Conservation (phyloP, 1,139 yeast genomes). For the Candida sp. region DNA sequence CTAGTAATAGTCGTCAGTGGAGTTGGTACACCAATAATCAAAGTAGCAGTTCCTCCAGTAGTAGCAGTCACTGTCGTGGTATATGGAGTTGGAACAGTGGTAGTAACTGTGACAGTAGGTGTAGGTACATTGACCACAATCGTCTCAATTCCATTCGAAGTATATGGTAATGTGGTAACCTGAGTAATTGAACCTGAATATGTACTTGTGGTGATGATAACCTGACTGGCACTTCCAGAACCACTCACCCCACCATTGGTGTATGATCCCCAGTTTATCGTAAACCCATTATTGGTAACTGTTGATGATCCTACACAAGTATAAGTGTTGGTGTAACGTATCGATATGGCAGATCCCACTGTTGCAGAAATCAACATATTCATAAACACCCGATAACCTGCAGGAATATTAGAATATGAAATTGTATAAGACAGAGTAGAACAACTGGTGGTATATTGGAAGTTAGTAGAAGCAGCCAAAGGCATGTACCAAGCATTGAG, state of each 20-base stretch:
- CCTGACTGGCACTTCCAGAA: neutral
- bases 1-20: constrained; percentile 7
- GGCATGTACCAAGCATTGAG: constrained; percentile 18
- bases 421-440: constrained; percentile 9
- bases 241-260: neutral
- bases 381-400: constrained; percentile 27
- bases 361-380: constrained; percentile 8
- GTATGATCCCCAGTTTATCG: neutral
- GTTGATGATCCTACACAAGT: constrained; percentile 5
- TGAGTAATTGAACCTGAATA: constrained; percentile 6
- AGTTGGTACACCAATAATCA: constrained; percentile 13
- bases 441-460: constrained; percentile 13
- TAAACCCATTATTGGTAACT: constrained; percentile 1
- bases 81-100: constrained; percentile 3
- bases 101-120: constrained; percentile 7
- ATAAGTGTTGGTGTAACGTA: constrained; percentile 6
- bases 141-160: constrained; percentile 9
- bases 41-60: constrained; percentile 12
- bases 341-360: neutral
- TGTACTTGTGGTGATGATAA: constrained; percentile 3
- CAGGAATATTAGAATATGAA: constrained; percentile 19
- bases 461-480: constrained; percentile 3
- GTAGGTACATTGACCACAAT: constrained; percentile 14
- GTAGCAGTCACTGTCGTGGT: constrained; percentile 5
- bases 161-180: constrained; percentile 5